These are phyloP conservation scores for Alternaria metachromatica DNA, from an alignment of 2,329 filamentous ascomycete species.

Conservation along the genomic window DNA sequence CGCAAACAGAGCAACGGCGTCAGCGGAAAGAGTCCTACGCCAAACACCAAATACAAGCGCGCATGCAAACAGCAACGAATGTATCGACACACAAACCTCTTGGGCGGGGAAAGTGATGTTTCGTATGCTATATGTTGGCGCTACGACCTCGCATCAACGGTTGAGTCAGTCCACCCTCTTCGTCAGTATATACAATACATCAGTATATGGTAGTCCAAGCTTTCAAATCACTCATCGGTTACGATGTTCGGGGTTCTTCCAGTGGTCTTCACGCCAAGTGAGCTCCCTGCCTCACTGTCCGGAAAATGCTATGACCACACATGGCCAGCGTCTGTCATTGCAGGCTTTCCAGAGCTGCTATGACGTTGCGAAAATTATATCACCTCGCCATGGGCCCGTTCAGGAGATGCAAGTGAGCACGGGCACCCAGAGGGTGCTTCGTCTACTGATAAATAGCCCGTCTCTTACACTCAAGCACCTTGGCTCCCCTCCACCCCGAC, in stretches of 20 bases:
- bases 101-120: not conserved
- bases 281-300: not conserved
- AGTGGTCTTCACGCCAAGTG: not conserved
- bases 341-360: not conserved
- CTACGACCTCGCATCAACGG: not conserved
- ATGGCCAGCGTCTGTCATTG: not conserved
- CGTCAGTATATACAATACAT: not conserved
- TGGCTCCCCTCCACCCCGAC: not conserved
- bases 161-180: not conserved
- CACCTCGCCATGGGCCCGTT: not conserved
- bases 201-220: not conserved
- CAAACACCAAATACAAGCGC: not conserved
- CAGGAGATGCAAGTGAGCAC: not conserved
- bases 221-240: not conserved
- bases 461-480: not conserved
- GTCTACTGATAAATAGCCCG: not conserved
- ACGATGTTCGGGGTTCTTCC: not conserved
- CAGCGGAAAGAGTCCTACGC: not conserved
- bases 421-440: not conserved
- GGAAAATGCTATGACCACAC: not conserved
- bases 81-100: not conserved
- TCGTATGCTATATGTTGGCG: not conserved
- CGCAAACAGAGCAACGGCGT: not conserved
- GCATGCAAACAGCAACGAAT: not conserved
- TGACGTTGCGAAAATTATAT: not conserved